Evolutionary conservation across 345 rosid species (phyloP), one percentile per base, ranked within the genome.

Genomic region (Luvunga scandens): DNA sequence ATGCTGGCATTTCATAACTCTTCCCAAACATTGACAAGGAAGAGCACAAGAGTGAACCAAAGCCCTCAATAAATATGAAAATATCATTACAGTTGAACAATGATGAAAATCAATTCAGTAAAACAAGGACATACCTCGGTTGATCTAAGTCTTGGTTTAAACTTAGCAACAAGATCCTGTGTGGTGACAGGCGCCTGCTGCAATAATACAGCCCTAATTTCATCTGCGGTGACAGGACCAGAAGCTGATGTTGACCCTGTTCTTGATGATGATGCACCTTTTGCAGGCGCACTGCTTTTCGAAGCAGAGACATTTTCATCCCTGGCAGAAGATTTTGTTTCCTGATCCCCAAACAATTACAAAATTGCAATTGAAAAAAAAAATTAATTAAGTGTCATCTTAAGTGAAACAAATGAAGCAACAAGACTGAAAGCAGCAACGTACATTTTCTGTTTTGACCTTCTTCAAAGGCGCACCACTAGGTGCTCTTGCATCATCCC

Each of bases 151-250:
- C 97, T 88, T 27, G 94, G 87, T 83, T 84, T 94, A 56, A 96
- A 96, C 75, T 90, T 86, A 79, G 91, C 92, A 69, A 96, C 98
- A 81, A 96, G 94, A 66, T 90, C 97, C 79, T 90, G 93, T 38
- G 99, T 95, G 31, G 99, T 93, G 12, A 95, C 88, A 28, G 91
- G 96, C 27, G 90, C 87, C 81, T 85, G 91, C 78, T 92, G 92
- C 91, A 90, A 63, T 81, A 95, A 80, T 78, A 93, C 94, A 67
- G 94, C 92, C 64, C 93, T 89, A 67, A 96, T 91, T 86, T 94
- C 98, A 16, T 92, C 97, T 86, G 94, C 98, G 42, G 97, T 89
- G 81, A 94, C 97, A 42, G 94, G 93, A 22, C 91, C 97, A 2
- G 93, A 81, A 34, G 86, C 60, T 62, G 90, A 71, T 24, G 91